These are phyloP conservation scores for Caryopteris hybrid DNA, from an alignment of 305 asterid species.

Conservation along the genomic window DNA sequence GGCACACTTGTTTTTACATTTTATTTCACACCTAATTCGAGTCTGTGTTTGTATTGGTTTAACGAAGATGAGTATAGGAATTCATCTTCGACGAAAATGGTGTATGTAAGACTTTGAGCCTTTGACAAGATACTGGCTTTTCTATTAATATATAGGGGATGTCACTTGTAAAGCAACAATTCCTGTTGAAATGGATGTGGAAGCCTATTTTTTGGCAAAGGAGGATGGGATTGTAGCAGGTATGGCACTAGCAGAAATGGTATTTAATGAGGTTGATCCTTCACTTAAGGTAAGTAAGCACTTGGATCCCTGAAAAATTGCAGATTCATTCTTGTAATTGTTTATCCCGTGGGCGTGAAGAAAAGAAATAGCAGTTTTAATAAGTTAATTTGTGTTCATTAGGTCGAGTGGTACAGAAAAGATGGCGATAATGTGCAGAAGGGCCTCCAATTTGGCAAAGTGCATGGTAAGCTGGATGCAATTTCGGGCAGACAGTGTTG, in stretches of 20 bases:
- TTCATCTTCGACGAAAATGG: neutral
- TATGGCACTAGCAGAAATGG: constrained; percentile 82
- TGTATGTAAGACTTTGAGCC: neutral
- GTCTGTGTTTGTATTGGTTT: neutral
- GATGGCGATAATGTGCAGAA: constrained; percentile 82
- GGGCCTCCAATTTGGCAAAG: constrained; percentile 93
- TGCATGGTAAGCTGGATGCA: constrained; percentile 46
- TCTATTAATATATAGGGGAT: constrained; percentile 52
- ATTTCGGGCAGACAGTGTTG: neutral
- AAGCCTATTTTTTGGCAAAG: constrained; percentile 85
- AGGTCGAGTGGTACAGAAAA: constrained; percentile 74
- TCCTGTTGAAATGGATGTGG: constrained; percentile 80
- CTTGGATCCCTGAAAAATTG: neutral
- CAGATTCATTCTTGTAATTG: neutral
- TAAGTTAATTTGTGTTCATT: constrained; percentile 13
- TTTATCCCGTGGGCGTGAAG: neutral
- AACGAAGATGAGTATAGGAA: neutral
- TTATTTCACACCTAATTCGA: neutral
- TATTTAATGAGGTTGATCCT: constrained; percentile 77
- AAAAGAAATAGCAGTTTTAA: constrained; percentile 3
- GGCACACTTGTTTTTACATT: neutral
- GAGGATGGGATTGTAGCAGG: constrained; percentile 95
- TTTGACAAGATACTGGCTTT: neutral
- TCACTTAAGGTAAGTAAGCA: constrained; percentile 57
- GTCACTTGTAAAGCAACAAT: constrained; percentile 93